Base-by-base conservation (phyloP, 495 filamentous ascomycete species). In the Cenococcum geophilum region DNA sequence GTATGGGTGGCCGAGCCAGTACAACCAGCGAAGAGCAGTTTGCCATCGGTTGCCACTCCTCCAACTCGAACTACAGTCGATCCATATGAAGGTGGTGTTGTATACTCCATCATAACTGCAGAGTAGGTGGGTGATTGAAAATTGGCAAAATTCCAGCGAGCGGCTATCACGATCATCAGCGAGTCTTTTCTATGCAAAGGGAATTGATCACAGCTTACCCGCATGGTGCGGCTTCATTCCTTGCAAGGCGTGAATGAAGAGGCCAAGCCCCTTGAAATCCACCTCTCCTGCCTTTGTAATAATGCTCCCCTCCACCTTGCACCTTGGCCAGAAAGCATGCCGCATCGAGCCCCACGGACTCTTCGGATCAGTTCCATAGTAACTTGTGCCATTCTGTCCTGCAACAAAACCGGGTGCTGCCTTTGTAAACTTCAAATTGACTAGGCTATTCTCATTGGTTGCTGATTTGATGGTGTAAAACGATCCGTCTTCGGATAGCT, bases 171-270 rank as follows among this genome's bases (percentile, higher is more conserved):
- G 49, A 2, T 54, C 12, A 55, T 69, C 59, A 69, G 60, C 20
- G 45, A 0, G 14, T 22, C 14, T 59, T 14, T 16, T 32, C 25
- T 23, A 25, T 57, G 54, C 55, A 59, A 14, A 25, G 40, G 3
- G 20, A 37, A 18, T 18, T 14, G 55, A 53, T 34, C 36, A 1
- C 9, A 58, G 43, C 77, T 60, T 80, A 88, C 86, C 86, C 43
- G 91, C 91, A 75, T 97, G 95, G 72, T 98, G 93, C 14, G 93
- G 93, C 79, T 97, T 98, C 95, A 97, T 97, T 65, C 91, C 93
- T 73, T 98, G 93, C 42, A 97, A 77, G 35, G 89, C 91, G 72
- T 90, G 85, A 64, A 84, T 77, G 73, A 91, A 89, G 63, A 95
- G 75, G 23, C 83, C 91, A 61, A 77, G 82, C 45, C 93, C 93